phyloP scores from a whole-genome alignment of 2,329 filamentous ascomycete genomes.

The Chaetomium strumarium region DNA sequence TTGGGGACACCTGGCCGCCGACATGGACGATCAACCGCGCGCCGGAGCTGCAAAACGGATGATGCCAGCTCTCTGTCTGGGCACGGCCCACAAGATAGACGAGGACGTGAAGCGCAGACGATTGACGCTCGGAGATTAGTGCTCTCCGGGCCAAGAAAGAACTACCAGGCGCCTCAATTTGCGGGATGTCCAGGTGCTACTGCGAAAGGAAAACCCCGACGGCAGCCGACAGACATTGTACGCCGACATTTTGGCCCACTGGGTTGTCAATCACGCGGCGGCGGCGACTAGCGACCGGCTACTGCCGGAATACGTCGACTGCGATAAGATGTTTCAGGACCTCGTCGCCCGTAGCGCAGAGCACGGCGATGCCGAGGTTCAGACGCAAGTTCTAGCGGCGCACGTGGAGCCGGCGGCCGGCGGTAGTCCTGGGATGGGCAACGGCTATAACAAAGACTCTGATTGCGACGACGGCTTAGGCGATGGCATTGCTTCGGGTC shows the following conservation, averaged over 20 bases:
- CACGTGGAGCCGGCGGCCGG: background rate
- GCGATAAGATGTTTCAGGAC: background rate
- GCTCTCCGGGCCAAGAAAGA: background rate
- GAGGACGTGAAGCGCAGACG: background rate
- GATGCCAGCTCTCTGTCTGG: background rate
- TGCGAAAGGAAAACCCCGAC: background rate
- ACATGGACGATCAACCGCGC: background rate
- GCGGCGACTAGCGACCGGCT: background rate
- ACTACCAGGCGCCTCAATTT: background rate
- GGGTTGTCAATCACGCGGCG: background rate
- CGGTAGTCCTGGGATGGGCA: background rate
- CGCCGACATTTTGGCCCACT: background rate
- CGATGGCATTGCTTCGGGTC: background rate
- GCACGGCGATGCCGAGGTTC: background rate
- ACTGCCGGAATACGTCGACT: background rate
- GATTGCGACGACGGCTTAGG: background rate
- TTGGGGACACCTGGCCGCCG: background rate
- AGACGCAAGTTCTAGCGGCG: background rate
- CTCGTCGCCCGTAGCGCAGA: background rate
- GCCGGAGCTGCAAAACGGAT: background rate
- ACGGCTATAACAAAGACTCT: background rate
- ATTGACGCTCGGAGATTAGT: constrained; percentile 1
- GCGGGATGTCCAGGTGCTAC: constrained; percentile 1
- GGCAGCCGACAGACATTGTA: background rate
- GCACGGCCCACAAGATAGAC: background rate